Evolutionary conservation across 345 rosid genomes (phyloP), one percentile per base, ranked within the genome.

Genomic region (Raphanus sativus): DNA sequence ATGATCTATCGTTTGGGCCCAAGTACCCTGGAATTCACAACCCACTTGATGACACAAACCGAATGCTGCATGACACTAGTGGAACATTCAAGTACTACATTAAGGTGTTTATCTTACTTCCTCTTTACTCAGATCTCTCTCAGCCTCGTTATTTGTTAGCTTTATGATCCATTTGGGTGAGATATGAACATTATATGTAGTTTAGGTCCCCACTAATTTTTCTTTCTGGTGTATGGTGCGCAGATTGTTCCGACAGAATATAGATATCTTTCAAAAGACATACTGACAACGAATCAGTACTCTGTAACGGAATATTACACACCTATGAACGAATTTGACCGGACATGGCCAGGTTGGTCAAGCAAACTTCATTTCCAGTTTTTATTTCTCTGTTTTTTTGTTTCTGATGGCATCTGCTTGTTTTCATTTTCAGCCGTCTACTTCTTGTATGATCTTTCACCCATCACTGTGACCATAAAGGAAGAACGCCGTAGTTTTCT

Each of bases 201-300:
- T 15, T 34, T 21, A 66, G 16, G 15, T 69, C 5, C 21, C 21
- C 21, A 21, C 21, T 21, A 21, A 21, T 21, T 21, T 21, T 21
- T 21, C 0, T 74, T 56, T 72, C 59, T 69, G 34, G 36, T 67
- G 36, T 67, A n/a, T 65, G 61, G 40, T 8, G 79, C 89, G 83
- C 91, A 95, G 99, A 84, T 95, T 84, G 99, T 93, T 77, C 99
- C 98, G 1, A 95, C 99, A 25, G 99, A 95, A 83, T 95, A 95
- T 77, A 84, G 89, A 82, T 90, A 95, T 69, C 84, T 93, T 66
- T 90, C 92, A 0, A 93, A 89, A 83, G 93, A 95, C 60, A 85
- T 95, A 75, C 67, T 95, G 82, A 86, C 94, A 4, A 95, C 98
- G 36, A 95, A 95, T 70, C 99, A 95, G 65, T 95, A 91, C 79